Percentiles rank a stretch among this genome's conserved stretches.
phyloP scores from a whole-genome alignment of 2,329 filamentous ascomycete species.

The Penicillium glabrum region DNA sequence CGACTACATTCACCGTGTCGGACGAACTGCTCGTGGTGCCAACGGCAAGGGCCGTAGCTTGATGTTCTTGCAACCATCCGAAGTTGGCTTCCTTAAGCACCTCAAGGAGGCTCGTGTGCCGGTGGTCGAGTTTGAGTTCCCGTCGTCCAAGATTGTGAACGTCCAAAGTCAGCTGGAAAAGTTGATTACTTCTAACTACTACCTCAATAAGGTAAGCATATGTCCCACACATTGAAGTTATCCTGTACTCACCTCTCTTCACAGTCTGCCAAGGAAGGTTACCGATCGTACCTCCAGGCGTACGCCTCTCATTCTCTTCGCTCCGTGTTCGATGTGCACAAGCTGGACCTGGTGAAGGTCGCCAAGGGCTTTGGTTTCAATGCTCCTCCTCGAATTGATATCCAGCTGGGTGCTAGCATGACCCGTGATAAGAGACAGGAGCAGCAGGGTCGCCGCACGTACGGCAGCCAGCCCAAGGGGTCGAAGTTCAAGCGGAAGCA shows the following conservation, averaged over 20 bases:
- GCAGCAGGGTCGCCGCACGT: conserved; percentile 62
- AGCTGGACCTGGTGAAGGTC: conserved; percentile 78
- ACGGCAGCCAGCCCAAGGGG: conserved; percentile 76
- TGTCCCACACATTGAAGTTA: neutral
- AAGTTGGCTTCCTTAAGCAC: conserved; percentile 89
- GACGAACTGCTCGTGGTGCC: conserved; percentile 84
- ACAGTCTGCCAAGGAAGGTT: conserved; percentile 68
- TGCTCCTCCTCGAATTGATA: conserved; percentile 74
- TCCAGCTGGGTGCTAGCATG: conserved; percentile 75
- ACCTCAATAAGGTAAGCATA: conserved; percentile 76
- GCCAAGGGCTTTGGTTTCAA: conserved; percentile 81
- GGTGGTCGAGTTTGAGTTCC: conserved; percentile 94
- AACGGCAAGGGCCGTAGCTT: conserved; percentile 83
- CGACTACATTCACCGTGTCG: conserved; percentile 94
- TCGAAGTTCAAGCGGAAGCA: conserved; percentile 55
- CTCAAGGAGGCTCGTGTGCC: conserved; percentile 90
- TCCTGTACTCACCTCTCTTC: neutral
- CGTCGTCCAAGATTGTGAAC: conserved; percentile 85
- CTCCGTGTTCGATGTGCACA: conserved; percentile 81
- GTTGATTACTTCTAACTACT: conserved; percentile 93
- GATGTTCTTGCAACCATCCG: conserved; percentile 88
- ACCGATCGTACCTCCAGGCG: conserved; percentile 88
- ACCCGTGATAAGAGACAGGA: conserved; percentile 67
- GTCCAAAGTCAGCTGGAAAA: conserved; percentile 91
- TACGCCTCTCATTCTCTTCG: conserved; percentile 85